Evolutionary conservation across 225 moss, liverwort and hornwort species (phyloP), one percentile per base, ranked within the genome.

Genomic region (Climacium dendroides): DNA sequence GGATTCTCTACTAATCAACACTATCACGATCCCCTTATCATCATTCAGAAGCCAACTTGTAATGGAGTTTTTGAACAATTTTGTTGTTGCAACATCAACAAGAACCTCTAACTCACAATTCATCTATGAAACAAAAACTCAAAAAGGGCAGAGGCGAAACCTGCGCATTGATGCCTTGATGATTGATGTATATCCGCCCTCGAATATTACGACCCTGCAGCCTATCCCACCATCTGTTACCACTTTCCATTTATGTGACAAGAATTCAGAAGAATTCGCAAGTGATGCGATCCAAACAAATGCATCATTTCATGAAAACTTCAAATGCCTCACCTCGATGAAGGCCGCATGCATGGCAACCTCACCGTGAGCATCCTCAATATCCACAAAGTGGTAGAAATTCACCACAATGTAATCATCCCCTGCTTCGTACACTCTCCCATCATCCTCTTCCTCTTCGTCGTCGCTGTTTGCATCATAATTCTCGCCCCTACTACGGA

Each of bases 161-260:
- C 95, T 99, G 99, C 63, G 99, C 99, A 91, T 96, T 99, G 82
- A 99, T 96, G 90, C 97, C 99, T 94, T 99, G 99, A 84, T 95
- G 92, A 80, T 93, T 99, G 80, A 99, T 96, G 67, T 99, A 99
- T 73, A 96, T 97, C 89, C 99, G 95, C 74, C 99, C 97, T 78
- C 95, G 93, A 78, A 99, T 92, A 85, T 97, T 94, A 64, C 88
- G 92, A 84, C 93, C 94, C 99, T 99, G 97, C 94, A 95, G 89
- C 91, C 93, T 95, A 93, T 88, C 86, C 89, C 92, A 89, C 64
- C 60, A 76, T 87, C 85, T 84, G 88, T 95, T 91, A 95, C 90
- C 92, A 90, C 86, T 90, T 87, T 39, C 63, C 75, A 63, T 52
- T 70, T 69, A 58, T 8, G 5, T 52, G n/a, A 26, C 52, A 53